phyloP scores from a whole-genome alignment of 176 grass and related monocot genomes.

The Eragrostis curvula region DNA sequence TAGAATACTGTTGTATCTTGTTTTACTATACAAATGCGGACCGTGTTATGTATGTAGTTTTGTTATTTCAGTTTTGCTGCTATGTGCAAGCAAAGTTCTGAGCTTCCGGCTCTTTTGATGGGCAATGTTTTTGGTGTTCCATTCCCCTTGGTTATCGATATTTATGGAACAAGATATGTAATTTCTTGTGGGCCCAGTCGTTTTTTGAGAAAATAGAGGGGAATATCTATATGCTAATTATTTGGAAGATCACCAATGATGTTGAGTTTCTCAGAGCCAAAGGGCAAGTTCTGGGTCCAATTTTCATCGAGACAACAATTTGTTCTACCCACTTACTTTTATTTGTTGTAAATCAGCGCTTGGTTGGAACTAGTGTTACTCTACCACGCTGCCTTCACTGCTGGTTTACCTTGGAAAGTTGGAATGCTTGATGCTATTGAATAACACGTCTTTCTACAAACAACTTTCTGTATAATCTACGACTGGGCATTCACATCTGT shows the following conservation, averaged over 20 bases:
- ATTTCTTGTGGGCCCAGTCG: neutral
- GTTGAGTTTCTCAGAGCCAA: neutral
- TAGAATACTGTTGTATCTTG: neutral
- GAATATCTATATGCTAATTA: neutral
- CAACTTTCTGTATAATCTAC: neutral
- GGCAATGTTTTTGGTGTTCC: neutral
- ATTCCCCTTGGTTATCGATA: neutral
- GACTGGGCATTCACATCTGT: neutral
- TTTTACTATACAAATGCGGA: slow-evolving; percentile 9
- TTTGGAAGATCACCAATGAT: neutral
- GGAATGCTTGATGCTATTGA: neutral
- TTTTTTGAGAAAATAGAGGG: slow-evolving; percentile 6
- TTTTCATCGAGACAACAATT: neutral
- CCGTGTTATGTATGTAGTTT: neutral
- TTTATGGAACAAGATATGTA: neutral
- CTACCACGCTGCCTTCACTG: neutral
- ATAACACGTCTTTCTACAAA: neutral
- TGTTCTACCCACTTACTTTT: neutral
- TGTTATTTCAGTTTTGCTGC: neutral
- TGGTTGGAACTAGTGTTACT: neutral
- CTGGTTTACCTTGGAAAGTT: neutral
- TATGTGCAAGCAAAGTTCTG: slow-evolving; percentile 13
- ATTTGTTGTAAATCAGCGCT: neutral
- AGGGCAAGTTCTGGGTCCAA: neutral
- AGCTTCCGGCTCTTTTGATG: slow-evolving; percentile 16